Evolutionary conservation across 768 basidiomycete species (phyloP).

Genomic region (Cystofilobasidium macerans): DNA sequence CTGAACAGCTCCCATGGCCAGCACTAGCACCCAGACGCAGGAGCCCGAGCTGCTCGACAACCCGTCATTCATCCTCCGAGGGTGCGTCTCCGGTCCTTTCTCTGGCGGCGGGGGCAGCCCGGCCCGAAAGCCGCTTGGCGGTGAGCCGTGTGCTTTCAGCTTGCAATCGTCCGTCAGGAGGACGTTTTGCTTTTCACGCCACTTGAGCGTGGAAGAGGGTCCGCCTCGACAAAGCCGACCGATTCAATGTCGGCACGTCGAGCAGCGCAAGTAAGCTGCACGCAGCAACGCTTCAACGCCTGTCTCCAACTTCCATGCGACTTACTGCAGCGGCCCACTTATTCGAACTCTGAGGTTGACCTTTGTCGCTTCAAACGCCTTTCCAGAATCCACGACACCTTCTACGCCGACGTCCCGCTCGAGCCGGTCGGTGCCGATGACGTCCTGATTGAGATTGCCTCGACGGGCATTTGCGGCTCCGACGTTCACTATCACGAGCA

Average conservation of each 20-base stretch:
- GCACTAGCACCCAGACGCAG: constrained; percentile 47
- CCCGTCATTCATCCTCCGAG: constrained; percentile 56
- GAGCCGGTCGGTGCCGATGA: constrained; percentile 67
- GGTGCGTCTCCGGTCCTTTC: constrained; percentile 22
- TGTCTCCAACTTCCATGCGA: too few species aligned
- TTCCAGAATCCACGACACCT: constrained; percentile 49
- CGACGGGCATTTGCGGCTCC: constrained; percentile 75
- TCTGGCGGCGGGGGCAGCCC: neutral
- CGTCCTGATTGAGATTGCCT: constrained; percentile 67
- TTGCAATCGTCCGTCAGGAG: neutral
- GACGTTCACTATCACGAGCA: constrained; percentile 54
- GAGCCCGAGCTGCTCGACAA: constrained; percentile 34
- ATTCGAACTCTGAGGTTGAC: neutral
- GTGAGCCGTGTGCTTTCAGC: neutral
- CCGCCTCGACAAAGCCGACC: too few species aligned
- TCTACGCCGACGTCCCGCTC: constrained; percentile 62
- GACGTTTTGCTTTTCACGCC: too few species aligned
- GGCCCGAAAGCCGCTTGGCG: too few species aligned
- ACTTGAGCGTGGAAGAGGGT: too few species aligned
- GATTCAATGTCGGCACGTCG: neutral
- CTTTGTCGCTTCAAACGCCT: neutral
- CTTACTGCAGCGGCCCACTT: neutral
- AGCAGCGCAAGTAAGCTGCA: too few species aligned
- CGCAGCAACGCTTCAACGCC: too few species aligned
- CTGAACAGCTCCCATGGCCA: constrained; percentile 30